Base-by-base conservation (phyloP, 495 filamentous ascomycete genomes). In the Neurospora tetraspora region DNA sequence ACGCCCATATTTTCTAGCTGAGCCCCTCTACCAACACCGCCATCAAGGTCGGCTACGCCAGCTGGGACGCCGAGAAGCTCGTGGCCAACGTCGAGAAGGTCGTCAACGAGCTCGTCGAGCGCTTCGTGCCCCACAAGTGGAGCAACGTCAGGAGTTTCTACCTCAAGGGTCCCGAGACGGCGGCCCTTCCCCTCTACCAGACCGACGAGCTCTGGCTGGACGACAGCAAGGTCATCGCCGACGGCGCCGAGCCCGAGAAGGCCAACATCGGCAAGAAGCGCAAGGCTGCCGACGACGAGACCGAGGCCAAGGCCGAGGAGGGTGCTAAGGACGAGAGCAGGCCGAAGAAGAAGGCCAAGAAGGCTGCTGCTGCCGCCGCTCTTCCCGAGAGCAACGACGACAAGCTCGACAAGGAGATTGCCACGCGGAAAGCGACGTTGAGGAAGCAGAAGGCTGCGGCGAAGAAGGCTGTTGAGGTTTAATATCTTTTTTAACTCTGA, bases 151-250 rank as follows among this genome's bases (percentile, higher is more conserved):
- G 90, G 81, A 87, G 87, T 68, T 80, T 98, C 68, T 94, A 97
- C 83, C 85, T 99, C 82, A 99, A 98, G 85, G 91, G 92, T 8
- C 90, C 92, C 11, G 88, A 91, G 75, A 96, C 94, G 11, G 91
- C 88, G 73, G 93, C 94, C 14, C 84, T 99, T 76, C 96, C 96
- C 16, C 89, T 99, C 73, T 99, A 93, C 91, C 84, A 98, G 77
- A 91, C 96, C 10, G 89, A 91, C 77, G 92, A 98, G 84, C 82
- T 99, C 70, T 99, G 94, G 93, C 83, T 91, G 39, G 91, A 93
- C 70, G 91, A 94, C 74, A 85, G 81, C 27, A 92, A 97, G 81
- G 91, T 98, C 6, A 81, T 97, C 8, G 82, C 86, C 5, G 84
- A 90, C 76, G 88, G 88, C 70, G 80, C 87, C 59, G 84, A 83